These are phyloP conservation scores for Aegilops bicornis DNA, from an alignment of 176 grass and related monocot species.

Conservation along the genomic window DNA sequence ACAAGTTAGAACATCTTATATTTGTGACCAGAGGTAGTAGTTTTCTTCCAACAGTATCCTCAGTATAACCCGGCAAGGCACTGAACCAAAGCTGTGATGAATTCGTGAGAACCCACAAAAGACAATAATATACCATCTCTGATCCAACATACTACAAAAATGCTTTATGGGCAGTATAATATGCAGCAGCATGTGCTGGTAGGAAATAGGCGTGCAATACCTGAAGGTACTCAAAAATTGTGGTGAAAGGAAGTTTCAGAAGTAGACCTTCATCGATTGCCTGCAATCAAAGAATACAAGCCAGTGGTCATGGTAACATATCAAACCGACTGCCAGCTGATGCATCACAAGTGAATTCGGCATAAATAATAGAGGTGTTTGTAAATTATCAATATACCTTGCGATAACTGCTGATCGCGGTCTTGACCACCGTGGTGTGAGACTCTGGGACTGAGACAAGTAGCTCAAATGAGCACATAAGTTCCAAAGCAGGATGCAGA, in stretches of 20 bases:
- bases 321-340: not conserved
- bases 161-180: not conserved
- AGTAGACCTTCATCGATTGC: slow-evolving; percentile 69
- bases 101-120: not conserved
- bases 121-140: not conserved
- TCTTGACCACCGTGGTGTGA: slow-evolving; percentile 57
- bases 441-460: slow-evolving; percentile 62
- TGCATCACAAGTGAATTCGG: not conserved
- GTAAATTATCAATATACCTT: slow-evolving; percentile 41
- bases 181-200: not conserved
- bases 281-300: slow-evolving; percentile 49
- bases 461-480: slow-evolving; percentile 15
- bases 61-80: not conserved
- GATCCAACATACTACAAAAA: not conserved
- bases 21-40: not conserved
- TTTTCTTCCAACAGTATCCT: not conserved
- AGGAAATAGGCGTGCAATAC: slow-evolving; percentile 33
- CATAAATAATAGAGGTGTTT: not conserved
- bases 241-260: slow-evolving; percentile 88
- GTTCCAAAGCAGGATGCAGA: slow-evolving; percentile 4
- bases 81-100: not conserved
- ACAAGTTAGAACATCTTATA: no score
- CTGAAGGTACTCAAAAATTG: slow-evolving; percentile 98
- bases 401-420: slow-evolving; percentile 58
- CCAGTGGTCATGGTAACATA: not conserved